Percentiles rank a stretch among this genome's conserved stretches.
Conservation (phyloP, 2,329 filamentous ascomycete genomes). For the Ceratocystis ficicola region DNA sequence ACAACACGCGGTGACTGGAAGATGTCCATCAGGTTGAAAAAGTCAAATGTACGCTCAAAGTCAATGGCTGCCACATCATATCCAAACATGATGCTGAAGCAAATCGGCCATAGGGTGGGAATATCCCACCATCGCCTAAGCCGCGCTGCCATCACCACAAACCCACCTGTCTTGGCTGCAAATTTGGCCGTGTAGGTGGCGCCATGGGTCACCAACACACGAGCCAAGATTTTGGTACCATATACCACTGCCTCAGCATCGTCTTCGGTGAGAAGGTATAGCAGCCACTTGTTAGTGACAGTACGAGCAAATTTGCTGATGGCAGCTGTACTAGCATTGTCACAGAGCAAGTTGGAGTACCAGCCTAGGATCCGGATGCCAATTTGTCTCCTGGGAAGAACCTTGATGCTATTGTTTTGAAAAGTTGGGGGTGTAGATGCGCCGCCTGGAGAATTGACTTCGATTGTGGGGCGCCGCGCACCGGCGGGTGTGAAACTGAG, state of each 20-base stretch:
- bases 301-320: conserved; percentile 85
- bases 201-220: conserved; percentile 73
- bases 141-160: conserved; percentile 69
- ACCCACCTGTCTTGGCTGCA: conserved; percentile 69
- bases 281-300: conserved; percentile 91
- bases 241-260: conserved; percentile 72
- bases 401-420: not conserved
- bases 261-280: conserved; percentile 80
- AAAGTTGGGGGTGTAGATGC: not conserved
- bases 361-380: conserved; percentile 64
- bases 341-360: conserved; percentile 67
- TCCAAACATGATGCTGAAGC: conserved; percentile 79
- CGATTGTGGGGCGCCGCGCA: conserved; percentile 15
- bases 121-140: conserved; percentile 83
- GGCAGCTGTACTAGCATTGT: conserved; percentile 52
- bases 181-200: conserved; percentile 76
- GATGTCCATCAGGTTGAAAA: conserved; percentile 58
- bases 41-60: conserved; percentile 60
- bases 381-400: conserved; percentile 37
- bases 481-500: conserved; percentile 31
- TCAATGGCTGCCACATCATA: conserved; percentile 64
- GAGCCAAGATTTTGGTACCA: conserved; percentile 69
- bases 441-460: conserved; percentile 17
- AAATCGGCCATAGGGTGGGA: conserved; percentile 72
- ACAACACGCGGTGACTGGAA: conserved; percentile 58